Evolutionary conservation across 805 yeast genomes (phyloP).

Genomic region (Ascoidea rubescens): DNA sequence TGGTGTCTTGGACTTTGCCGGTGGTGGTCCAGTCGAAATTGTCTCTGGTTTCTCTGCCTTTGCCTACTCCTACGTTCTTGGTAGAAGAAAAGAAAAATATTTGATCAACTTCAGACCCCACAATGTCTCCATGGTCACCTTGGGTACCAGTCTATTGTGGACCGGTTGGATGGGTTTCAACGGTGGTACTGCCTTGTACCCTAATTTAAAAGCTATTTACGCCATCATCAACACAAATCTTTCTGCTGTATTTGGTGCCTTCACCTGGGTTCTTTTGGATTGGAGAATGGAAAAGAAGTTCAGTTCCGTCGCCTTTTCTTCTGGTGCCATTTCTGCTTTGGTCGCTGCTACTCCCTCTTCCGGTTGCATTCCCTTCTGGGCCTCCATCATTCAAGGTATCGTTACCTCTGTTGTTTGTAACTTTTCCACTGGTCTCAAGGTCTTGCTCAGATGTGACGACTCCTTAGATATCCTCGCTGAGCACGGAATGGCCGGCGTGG

Average conservation of each 20-base stretch:
- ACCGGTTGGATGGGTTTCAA: constrained; percentile 96
- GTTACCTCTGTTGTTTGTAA: constrained; percentile 77
- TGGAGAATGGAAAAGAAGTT: constrained; percentile 79
- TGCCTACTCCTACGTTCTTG: constrained; percentile 69
- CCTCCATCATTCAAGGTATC: constrained; percentile 74
- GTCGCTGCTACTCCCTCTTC: constrained; percentile 97
- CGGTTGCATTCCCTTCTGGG: constrained; percentile 86
- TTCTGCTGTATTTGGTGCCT: constrained; percentile 80
- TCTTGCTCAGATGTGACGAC: constrained; percentile 72
- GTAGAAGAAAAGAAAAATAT: constrained; percentile 37
- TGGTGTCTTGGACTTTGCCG: constrained; percentile 94
- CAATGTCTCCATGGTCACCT: constrained; percentile 78
- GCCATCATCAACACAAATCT: constrained; percentile 87
- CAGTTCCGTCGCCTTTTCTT: constrained; percentile 90
- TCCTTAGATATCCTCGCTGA: constrained; percentile 94
- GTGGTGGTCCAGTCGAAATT: constrained; percentile 96
- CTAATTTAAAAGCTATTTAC: constrained; percentile 72
- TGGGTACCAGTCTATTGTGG: constrained; percentile 82
- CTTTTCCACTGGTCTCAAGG: constrained; percentile 79
- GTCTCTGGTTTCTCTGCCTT: constrained; percentile 85
- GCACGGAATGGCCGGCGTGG: constrained; percentile 93
- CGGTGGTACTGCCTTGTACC: constrained; percentile 77
- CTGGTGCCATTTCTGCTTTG: constrained; percentile 89
- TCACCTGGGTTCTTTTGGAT: constrained; percentile 87
- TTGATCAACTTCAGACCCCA: constrained; percentile 73